Base-by-base conservation (phyloP, 2,329 filamentous ascomycete species). In the Mariannaea sp. region DNA sequence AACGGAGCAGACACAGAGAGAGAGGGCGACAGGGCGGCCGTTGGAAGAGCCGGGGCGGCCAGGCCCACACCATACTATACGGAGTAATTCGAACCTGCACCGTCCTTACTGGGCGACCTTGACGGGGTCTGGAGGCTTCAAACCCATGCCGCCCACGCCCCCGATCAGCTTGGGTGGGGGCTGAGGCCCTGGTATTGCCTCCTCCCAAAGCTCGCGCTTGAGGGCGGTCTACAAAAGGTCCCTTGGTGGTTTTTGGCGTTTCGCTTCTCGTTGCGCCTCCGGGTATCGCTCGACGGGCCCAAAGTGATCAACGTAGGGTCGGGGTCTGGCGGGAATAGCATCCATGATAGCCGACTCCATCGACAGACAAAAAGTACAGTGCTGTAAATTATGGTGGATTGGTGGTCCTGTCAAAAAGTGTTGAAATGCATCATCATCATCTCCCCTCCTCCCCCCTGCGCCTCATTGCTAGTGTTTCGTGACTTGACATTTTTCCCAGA, bases 121-220 rank as follows among this genome's bases (percentile, higher is more conserved):
- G 8, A 8, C 22, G 8, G 8, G 5, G 5, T 32, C 10, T 32
- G 29, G 33, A 54, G 51, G 51, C 51, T 45, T 54, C n/a, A n/a
- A 44, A 54, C 44, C 51, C 51, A 49, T 54, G 51, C 36, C 45
- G 19, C 8, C 27, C n/a, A n/a, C n/a, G n/a, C n/a, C n/a, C n/a
- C 35, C 51, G 51, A 54, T 54, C 51, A 54, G 51, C 51, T 49
- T 33, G 27, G 22, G 51, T 54, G 51, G 51, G 51, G 51, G 51
- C 51, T 35, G 35, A 49, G 22, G 40, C 49, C 43, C 36, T n/a
- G 50, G 47, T 38, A 43, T 48, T 22, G 27, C 27, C 14, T n/a
- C n/a, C n/a, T n/a, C n/a, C 20, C 30, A 30, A 20, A 33, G 32
- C 49, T 45, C 29, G 51, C 51, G 45, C 45, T 49, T 54, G 51